Evolutionary conservation across 345 rosid genomes (phyloP), one percentile per base, ranked within the genome.

Genomic region (Brassica rapa): DNA sequence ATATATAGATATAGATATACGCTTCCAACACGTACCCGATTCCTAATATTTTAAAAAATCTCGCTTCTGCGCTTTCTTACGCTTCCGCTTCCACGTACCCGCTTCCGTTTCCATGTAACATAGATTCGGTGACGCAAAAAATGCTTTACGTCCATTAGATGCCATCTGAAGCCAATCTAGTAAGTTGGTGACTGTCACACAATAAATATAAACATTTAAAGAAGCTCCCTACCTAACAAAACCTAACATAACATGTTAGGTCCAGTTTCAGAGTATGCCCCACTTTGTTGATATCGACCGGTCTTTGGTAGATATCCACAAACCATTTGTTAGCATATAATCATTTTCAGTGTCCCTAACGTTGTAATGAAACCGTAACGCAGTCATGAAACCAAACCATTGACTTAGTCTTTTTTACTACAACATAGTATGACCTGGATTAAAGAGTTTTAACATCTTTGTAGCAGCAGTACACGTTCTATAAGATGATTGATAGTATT

Each of bases 221-320:
- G 77, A 78, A 78, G 55, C 62, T 78, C 61, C 73, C 12, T 71
- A 78, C 81, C 81, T 66, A 78, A 78, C 77, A 39, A 39, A 71
- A 78, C 77, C 77, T 57, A 65, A 67, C 73, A 33, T 25, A 39
- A 29, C 16, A 77, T 25, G 71, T 77, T 77, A 63, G 76, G 81
- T 71, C 8, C 65, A 57, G 73, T 9, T 72, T 66, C 73, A 78
- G 62, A 46, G 24, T 11, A 66, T 78, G 73, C 46, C 68, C 82
- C 73, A 78, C 82, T 72, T 23, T 56, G 68, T 66, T 57, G 77
- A 72, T 43, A 72, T 66, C 62, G 15, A 78, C 68, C 16, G 1
- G 57, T 49, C 71, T 71, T 78, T 71, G 51, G 79, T 75, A 76
- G 55, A 70, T 32, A 77, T 62, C 74, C 63, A 69, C 63, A 62